These are phyloP conservation scores for Fraxinus sp. DNA, from an alignment of 305 asterid species.

Conservation along the genomic window DNA sequence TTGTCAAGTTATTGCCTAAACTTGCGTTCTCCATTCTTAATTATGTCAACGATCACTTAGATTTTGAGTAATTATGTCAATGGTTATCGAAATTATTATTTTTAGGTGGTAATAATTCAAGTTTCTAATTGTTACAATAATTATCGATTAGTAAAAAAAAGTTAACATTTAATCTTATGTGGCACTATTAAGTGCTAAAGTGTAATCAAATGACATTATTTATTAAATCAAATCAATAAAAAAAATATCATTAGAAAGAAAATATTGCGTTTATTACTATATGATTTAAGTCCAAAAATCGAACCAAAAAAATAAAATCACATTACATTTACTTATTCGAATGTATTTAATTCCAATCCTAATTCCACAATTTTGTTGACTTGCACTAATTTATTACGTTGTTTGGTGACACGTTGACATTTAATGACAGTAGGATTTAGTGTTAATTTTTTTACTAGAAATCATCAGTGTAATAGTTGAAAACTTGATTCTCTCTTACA, in stretches of 20 bases:
- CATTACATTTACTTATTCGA: background rate
- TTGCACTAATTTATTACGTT: background rate
- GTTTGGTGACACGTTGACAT: background rate
- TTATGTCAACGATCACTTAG: too few relatives aligned
- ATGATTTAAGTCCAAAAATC: background rate
- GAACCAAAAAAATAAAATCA: background rate
- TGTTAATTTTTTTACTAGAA: background rate
- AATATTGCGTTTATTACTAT: background rate
- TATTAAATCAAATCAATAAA: background rate
- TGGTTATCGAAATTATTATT: too few relatives aligned
- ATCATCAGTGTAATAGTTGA: background rate
- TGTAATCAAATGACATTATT: background rate
- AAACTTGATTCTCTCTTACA: background rate
- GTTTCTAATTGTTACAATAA: too few relatives aligned
- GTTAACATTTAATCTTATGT: background rate
- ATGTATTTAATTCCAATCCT: background rate
- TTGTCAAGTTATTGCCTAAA: too few relatives aligned
- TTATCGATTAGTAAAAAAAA: too few relatives aligned
- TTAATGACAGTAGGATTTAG: too few relatives aligned
- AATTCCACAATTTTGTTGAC: background rate
- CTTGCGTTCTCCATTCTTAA: too few relatives aligned
- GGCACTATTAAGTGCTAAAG: background rate
- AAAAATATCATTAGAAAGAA: too few relatives aligned
- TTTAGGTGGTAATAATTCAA: too few relatives aligned
- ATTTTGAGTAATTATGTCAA: background rate